phyloP scores from a whole-genome alignment of 1,284 basidiomycete genomes.

The Pascua sp. region DNA sequence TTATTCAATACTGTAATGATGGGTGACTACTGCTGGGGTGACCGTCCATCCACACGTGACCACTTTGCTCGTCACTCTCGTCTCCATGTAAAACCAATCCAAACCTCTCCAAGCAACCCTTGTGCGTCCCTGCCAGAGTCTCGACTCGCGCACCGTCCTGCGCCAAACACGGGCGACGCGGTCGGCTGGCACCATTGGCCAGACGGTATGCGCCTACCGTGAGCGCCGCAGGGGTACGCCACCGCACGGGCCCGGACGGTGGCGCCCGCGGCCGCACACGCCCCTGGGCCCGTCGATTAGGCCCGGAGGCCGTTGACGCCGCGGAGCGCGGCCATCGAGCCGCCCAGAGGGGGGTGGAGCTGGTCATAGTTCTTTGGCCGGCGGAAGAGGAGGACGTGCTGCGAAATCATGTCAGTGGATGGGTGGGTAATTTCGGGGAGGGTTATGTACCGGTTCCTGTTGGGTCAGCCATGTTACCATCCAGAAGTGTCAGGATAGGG shows the following conservation, averaged over 20 bases:
- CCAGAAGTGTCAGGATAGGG: background rate
- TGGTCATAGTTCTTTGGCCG: slow-evolving; percentile 45
- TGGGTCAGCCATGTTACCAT: background rate
- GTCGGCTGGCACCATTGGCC: too few relatives aligned
- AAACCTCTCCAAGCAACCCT: too few relatives aligned
- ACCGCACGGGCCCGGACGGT: too few relatives aligned
- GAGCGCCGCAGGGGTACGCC: too few relatives aligned
- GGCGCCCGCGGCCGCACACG: too few relatives aligned
- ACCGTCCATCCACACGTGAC: background rate
- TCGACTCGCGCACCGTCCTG: too few relatives aligned
- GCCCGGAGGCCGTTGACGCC: slow-evolving; percentile 18
- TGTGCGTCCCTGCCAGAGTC: too few relatives aligned
- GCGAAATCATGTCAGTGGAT: slow-evolving; percentile 7
- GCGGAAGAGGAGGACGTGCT: slow-evolving; percentile 47
- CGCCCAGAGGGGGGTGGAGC: slow-evolving; percentile 35
- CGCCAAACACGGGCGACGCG: too few relatives aligned
- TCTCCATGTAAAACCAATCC: background rate
- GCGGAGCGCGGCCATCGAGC: slow-evolving; percentile 15
- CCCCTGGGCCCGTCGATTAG: too few relatives aligned
- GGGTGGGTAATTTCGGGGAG: background rate
- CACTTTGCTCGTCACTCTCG: background rate
- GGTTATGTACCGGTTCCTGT: slow-evolving; percentile 31
- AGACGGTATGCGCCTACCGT: too few relatives aligned
- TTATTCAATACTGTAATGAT: background rate
- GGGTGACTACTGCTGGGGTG: background rate